These are phyloP conservation scores for Alectoria sarmentosa DNA, from an alignment of 495 filamentous ascomycete genomes.

Conservation along the genomic window DNA sequence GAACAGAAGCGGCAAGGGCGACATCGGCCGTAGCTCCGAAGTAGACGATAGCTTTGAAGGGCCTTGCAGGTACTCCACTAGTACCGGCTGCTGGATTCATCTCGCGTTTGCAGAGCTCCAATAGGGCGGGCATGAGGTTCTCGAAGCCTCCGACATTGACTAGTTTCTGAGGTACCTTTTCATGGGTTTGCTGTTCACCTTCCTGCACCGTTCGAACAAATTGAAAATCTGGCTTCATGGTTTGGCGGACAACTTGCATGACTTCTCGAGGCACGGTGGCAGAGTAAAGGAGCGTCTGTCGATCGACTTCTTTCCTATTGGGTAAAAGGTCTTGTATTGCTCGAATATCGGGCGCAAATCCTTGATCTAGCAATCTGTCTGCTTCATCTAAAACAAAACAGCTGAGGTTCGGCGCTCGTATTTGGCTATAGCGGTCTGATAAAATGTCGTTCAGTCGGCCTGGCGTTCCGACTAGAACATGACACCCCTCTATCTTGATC, in stretches of 20 bases:
- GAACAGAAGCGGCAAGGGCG: slow-evolving; percentile 50
- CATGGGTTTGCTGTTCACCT: slow-evolving; percentile 77
- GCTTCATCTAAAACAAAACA: slow-evolving; percentile 92
- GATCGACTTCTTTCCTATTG: slow-evolving; percentile 46
- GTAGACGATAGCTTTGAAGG: slow-evolving; percentile 94
- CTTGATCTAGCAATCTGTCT: slow-evolving; percentile 83
- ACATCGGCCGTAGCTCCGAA: slow-evolving; percentile 72
- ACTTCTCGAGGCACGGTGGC: slow-evolving; percentile 85
- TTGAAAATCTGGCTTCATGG: slow-evolving; percentile 66
- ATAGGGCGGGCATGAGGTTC: slow-evolving; percentile 66
- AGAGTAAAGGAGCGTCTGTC: slow-evolving; percentile 91
- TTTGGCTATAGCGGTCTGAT: slow-evolving; percentile 53
- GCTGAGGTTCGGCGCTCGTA: slow-evolving; percentile 66
- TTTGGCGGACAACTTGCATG: slow-evolving; percentile 62
- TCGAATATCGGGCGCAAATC: slow-evolving; percentile 73
- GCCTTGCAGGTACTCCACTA: slow-evolving; percentile 36
- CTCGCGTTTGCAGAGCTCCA: slow-evolving; percentile 64
- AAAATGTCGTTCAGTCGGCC: slow-evolving; percentile 84
- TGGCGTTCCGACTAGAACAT: slow-evolving; percentile 84
- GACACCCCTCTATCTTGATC: slow-evolving; percentile 70
- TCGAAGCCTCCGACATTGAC: slow-evolving; percentile 59
- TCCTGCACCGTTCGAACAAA: slow-evolving; percentile 76
- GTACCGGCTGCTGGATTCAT: slow-evolving; percentile 30
- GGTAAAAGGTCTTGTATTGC: slow-evolving; percentile 65
- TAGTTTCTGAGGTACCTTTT: slow-evolving; percentile 70